Evolutionary conservation across 176 grass and related monocot genomes (phyloP).

Genomic region (Eragrostis curvula): DNA sequence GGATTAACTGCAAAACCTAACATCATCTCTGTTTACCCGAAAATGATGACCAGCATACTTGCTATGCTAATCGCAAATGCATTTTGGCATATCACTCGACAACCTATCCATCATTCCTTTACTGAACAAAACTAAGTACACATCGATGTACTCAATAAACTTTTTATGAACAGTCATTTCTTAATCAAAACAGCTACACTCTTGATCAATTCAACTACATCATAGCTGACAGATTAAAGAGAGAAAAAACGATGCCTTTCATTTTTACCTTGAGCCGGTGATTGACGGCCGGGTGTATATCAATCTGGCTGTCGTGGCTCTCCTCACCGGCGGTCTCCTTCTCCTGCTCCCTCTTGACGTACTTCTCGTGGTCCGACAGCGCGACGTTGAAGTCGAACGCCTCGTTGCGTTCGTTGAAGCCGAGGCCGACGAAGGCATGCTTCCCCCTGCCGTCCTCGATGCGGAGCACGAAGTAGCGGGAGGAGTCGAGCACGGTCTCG

Average conservation of each 20-base stretch:
- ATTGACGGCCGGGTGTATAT: conserved; percentile 89
- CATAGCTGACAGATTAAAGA: neutral
- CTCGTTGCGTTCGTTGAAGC: conserved; percentile 95
- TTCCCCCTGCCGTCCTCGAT: conserved; percentile 88
- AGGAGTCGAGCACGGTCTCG: conserved; percentile 90
- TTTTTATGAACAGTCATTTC: neutral
- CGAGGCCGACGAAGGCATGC: conserved; percentile 95
- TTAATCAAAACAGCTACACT: conserved; percentile 1
- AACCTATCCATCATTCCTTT: conserved; percentile 2
- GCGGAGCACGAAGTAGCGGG: conserved; percentile 93
- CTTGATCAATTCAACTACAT: neutral
- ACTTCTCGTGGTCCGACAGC: conserved; percentile 96
- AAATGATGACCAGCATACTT: neutral
- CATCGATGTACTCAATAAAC: neutral
- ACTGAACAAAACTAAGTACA: neutral
- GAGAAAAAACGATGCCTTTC: neutral
- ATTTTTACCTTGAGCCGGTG: conserved; percentile 81
- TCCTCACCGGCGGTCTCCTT: conserved; percentile 73
- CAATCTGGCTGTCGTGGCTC: conserved; percentile 66
- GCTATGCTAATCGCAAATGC: neutral
- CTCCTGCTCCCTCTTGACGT: conserved; percentile 96
- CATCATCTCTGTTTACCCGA: neutral
- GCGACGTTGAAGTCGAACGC: conserved; percentile 99
- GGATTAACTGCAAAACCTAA: conserved; percentile 4
- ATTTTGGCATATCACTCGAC: neutral